phyloP scores from a whole-genome alignment of 306 rosid species.

The Trichosanthes truncata region DNA sequence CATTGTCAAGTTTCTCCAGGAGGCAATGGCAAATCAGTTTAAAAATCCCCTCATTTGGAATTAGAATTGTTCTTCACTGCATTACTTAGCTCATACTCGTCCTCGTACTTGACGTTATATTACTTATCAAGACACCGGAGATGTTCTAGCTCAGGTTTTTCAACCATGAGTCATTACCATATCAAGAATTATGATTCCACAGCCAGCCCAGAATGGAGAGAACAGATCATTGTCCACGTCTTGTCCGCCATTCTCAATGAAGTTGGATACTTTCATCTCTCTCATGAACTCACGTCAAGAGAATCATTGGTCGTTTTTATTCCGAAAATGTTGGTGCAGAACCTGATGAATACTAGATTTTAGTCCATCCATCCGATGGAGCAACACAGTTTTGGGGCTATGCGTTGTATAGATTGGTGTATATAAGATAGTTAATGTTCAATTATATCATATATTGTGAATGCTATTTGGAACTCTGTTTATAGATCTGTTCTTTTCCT shows the following conservation, averaged over 20 bases:
- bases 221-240: not conserved
- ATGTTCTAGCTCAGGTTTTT: not conserved
- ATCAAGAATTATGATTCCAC: not conserved
- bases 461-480: not conserved
- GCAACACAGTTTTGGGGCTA: not conserved
- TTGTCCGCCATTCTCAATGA: not conserved
- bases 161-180: not conserved
- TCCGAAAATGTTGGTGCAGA: not conserved
- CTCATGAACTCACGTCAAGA: not conserved
- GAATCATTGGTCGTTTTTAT: not conserved
- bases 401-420: not conserved
- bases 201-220: not conserved
- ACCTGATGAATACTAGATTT: not conserved
- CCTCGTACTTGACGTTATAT: not conserved
- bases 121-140: not conserved
- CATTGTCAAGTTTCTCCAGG: conserved; percentile 55
- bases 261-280: not conserved
- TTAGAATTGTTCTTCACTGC: conserved; percentile 16
- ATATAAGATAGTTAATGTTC: not conserved
- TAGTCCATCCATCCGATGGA: not conserved
- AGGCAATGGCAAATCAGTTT: conserved; percentile 68
- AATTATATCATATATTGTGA: not conserved
- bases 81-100: not conserved
- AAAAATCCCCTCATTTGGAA: conserved; percentile 77
- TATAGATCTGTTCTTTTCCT: not conserved